phyloP scores from a whole-genome alignment of 1,139 yeast species.

The Scheffersomyces titani region DNA sequence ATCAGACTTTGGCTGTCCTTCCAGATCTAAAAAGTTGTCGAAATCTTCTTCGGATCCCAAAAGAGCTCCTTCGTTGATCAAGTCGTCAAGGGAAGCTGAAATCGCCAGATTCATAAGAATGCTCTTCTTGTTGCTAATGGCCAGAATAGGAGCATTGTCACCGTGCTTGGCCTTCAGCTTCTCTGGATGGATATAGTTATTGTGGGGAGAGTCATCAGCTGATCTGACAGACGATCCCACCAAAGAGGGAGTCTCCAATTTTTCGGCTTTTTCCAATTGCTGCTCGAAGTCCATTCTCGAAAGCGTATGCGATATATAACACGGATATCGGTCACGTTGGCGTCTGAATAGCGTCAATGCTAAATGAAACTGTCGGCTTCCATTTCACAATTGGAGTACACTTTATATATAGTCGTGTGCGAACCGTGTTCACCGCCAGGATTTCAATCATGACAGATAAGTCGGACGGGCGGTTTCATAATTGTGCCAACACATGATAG shows the following conservation, averaged over 20 bases:
- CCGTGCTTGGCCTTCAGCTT: slow-evolving; percentile 27
- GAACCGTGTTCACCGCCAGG: neutral
- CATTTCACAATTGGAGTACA: neutral
- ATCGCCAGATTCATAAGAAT: slow-evolving; percentile 23
- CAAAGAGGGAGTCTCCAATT: slow-evolving; percentile 52
- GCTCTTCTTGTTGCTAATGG: slow-evolving; percentile 10
- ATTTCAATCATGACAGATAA: neutral
- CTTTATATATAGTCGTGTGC: neutral
- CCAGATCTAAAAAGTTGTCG: slow-evolving; percentile 50
- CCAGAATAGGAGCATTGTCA: slow-evolving; percentile 1
- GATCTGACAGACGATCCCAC: slow-evolving; percentile 58
- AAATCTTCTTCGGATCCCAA: slow-evolving; percentile 59
- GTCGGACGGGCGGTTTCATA: neutral
- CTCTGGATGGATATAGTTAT: slow-evolving; percentile 51
- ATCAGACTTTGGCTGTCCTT: slow-evolving; percentile 52
- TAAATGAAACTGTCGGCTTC: neutral
- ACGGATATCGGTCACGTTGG: neutral
- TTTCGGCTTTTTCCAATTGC: slow-evolving; percentile 59
- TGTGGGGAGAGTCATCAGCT: slow-evolving; percentile 50
- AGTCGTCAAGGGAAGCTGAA: slow-evolving; percentile 54
- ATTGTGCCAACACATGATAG: neutral
- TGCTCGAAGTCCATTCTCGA: slow-evolving; percentile 53
- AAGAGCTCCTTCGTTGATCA: slow-evolving; percentile 61
- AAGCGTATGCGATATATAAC: neutral
- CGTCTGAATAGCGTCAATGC: neutral